Percentiles rank a stretch among this genome's conserved stretches.
Evolutionary conservation across 257 asterid genomes (phyloP).

Genomic region (Petunia axillaris): DNA sequence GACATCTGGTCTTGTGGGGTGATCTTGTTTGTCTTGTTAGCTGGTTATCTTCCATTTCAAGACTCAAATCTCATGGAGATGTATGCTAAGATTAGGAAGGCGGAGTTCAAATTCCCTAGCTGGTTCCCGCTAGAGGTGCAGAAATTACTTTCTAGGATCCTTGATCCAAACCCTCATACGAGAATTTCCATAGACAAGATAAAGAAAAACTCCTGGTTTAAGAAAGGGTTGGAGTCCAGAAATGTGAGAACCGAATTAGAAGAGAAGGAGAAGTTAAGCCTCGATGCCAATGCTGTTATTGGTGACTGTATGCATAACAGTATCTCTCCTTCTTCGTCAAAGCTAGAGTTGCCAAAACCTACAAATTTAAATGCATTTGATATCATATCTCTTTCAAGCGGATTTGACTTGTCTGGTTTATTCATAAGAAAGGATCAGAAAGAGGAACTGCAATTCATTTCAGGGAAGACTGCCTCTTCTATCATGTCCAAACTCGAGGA

Average conservation of each 20-base stretch:
- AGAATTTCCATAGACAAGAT: conserved; percentile 60
- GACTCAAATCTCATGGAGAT: conserved; percentile 66
- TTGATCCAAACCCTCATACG: conserved; percentile 72
- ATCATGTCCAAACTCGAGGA: conserved; percentile 65
- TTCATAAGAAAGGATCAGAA: conserved; percentile 65
- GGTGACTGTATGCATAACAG: neutral
- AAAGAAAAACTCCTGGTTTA: conserved; percentile 72
- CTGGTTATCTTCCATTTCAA: conserved; percentile 72
- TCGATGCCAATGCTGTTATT: neutral
- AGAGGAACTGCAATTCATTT: conserved; percentile 70
- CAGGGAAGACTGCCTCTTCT: conserved; percentile 39
- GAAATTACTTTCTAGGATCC: conserved; percentile 55
- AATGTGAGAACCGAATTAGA: conserved; percentile 5
- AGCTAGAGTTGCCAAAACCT: conserved; percentile 42
- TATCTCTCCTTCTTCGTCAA: conserved; percentile 16
- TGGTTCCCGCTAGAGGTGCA: conserved; percentile 66
- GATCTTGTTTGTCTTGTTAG: conserved; percentile 64
- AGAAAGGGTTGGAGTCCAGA: conserved; percentile 43
- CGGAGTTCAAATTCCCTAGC: conserved; percentile 59
- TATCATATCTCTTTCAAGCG: conserved; percentile 78
- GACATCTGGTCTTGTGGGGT: conserved; percentile 93
- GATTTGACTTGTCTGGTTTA: conserved; percentile 78
- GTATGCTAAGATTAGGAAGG: conserved; percentile 66
- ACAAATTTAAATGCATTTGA: conserved; percentile 71
- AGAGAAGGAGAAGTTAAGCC: conserved; percentile 9